Percentiles rank a stretch among this genome's conserved stretches.
These are phyloP conservation scores for Collybia sordida DNA, from an alignment of 768 basidiomycete genomes.

Conservation along the genomic window DNA sequence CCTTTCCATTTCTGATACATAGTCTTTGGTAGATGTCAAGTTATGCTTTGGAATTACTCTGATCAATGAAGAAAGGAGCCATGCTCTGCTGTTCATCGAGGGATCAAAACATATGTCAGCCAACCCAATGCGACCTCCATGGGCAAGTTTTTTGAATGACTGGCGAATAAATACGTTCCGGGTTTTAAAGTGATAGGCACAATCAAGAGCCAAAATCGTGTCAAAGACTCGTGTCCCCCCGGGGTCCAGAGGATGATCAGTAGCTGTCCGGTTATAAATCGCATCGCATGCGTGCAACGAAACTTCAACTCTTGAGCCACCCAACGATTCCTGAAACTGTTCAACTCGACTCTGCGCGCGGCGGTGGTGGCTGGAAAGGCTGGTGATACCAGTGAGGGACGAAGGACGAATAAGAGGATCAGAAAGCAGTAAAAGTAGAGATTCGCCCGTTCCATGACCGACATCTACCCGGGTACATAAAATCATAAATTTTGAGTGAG, in stretches of 20 bases:
- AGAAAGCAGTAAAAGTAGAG: conserved; percentile 52
- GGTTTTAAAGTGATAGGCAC: conserved; percentile 66
- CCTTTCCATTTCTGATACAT: conserved; percentile 39
- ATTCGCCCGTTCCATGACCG: conserved; percentile 70
- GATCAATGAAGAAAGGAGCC: conserved; percentile 30
- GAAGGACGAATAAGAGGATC: conserved; percentile 44
- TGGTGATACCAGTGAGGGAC: conserved; percentile 57
- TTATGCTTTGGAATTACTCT: conserved; percentile 50
- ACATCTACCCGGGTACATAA: conserved; percentile 43
- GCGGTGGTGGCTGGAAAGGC: conserved; percentile 44
- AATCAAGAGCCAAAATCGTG: conserved; percentile 61
- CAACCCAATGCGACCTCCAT: conserved; percentile 54
- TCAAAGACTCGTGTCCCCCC: conserved; percentile 34
- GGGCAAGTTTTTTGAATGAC: conserved; percentile 40
- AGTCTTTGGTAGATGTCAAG: conserved; percentile 43
- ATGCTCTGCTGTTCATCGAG: conserved; percentile 20
- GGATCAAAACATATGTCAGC: conserved; percentile 60
- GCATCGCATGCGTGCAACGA: conserved; percentile 51
- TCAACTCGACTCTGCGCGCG: conserved; percentile 44
- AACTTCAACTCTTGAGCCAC: conserved; percentile 27
- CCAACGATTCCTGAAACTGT: conserved; percentile 18
- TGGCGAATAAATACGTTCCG: conserved; percentile 53
- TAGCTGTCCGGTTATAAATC: conserved; percentile 30
- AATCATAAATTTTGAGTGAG: neutral
- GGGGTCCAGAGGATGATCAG: conserved; percentile 45